A percentile compares a stretch with the other conserved stretches of the same genome.
Evolutionary conservation across 352 stramenopile genomes (phyloP).

Genomic region (Pythium utonaiense): DNA sequence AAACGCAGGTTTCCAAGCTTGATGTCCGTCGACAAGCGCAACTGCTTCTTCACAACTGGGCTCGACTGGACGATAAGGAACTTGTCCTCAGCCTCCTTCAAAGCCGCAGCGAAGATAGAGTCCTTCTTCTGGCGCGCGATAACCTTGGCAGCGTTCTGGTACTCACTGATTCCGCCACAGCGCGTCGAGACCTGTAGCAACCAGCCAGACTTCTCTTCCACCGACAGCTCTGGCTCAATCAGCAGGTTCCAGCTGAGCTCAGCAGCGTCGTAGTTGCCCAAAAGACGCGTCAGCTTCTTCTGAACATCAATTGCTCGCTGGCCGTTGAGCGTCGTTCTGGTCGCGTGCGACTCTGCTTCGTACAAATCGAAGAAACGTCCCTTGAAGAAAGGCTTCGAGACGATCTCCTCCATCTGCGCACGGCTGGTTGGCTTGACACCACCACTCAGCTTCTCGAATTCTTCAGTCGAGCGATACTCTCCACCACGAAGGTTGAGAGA

Average conservation of each 20-base stretch:
- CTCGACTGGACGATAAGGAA: slow-evolving; percentile 11
- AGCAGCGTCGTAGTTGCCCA: slow-evolving; percentile 33
- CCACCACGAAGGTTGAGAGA: slow-evolving; percentile 36
- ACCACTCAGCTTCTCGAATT: slow-evolving; percentile 31
- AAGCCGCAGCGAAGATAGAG: slow-evolving; percentile 23
- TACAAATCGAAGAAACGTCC: slow-evolving; percentile 33
- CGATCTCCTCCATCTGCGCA: slow-evolving; percentile 26
- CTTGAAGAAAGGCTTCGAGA: slow-evolving; percentile 23
- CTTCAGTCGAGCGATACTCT: slow-evolving; percentile 31
- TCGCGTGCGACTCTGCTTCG: slow-evolving; percentile 26
- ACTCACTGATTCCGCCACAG: slow-evolving; percentile 39
- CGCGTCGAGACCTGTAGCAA: slow-evolving; percentile 21
- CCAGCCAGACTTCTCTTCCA: slow-evolving; percentile 24
- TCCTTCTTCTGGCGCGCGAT: slow-evolving; percentile 30
- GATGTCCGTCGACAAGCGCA: slow-evolving; percentile 25
- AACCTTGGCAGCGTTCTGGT: slow-evolving; percentile 31
- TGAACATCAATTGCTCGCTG: slow-evolving; percentile 30
- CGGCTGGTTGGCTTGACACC: slow-evolving; percentile 19
- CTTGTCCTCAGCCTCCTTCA: slow-evolving; percentile 25
- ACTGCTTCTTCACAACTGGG: slow-evolving; percentile 20
- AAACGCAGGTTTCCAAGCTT: slow-evolving; percentile 34
- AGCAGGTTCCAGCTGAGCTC: slow-evolving; percentile 27
- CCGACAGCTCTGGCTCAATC: slow-evolving; percentile 23
- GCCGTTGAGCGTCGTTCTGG: slow-evolving; percentile 13
- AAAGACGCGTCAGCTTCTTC: slow-evolving; percentile 34